Conservation (phyloP, 208 protist genomes). For the Trypanosoma rangeli region DNA sequence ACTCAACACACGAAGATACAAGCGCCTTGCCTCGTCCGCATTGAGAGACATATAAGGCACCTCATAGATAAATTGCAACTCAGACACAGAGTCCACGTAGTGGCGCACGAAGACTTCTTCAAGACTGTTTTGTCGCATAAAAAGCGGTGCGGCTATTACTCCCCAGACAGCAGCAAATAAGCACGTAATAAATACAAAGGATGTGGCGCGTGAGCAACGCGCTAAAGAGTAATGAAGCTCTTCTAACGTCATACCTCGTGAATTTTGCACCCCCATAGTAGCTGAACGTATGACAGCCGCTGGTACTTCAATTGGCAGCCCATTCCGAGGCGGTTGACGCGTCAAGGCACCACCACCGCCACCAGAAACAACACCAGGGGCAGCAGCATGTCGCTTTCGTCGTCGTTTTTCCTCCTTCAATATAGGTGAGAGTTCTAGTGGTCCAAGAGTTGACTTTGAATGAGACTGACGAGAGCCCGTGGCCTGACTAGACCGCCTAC, state of each 20-base stretch:
- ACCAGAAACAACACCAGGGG: not conserved
- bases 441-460: slow-evolving; percentile 38
- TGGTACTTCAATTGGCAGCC: slow-evolving; percentile 26
- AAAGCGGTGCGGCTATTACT: slow-evolving; percentile 26
- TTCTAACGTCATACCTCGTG: slow-evolving; percentile 6
- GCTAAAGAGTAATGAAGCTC: slow-evolving; percentile 14
- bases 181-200: slow-evolving; percentile 7
- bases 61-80: slow-evolving; percentile 71
- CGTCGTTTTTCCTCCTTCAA: slow-evolving; percentile 38
- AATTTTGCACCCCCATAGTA: not conserved
- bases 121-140: slow-evolving; percentile 23
- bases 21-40: slow-evolving; percentile 18
- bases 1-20: slow-evolving; percentile 63
- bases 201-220: slow-evolving; percentile 4
- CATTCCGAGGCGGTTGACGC: slow-evolving; percentile 5
- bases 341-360: not conserved
- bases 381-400: not conserved
- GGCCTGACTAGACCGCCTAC: slow-evolving; percentile 27
- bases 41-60: slow-evolving; percentile 46
- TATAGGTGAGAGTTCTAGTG: slow-evolving; percentile 59
- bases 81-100: slow-evolving; percentile 60
- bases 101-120: slow-evolving; percentile 43
- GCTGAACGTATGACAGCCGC: slow-evolving; percentile 8
- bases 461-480: slow-evolving; percentile 10
- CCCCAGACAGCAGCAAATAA: slow-evolving; percentile 14